Conservation (phyloP, 495 filamentous ascomycete genomes). For the Paragyromitra xinjiangensis region DNA sequence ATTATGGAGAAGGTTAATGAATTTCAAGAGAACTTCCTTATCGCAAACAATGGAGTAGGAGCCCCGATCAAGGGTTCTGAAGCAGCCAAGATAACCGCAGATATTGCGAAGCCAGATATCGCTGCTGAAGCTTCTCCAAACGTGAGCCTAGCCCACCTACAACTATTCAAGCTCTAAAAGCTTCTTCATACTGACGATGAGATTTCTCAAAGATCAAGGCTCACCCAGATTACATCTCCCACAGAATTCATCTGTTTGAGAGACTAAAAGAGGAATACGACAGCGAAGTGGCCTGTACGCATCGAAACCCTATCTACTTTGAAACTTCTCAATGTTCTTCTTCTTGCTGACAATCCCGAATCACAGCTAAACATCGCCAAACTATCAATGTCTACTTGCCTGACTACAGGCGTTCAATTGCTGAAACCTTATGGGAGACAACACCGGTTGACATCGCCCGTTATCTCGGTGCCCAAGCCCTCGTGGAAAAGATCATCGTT, state of each 20-base stretch:
- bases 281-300: constrained; percentile 67
- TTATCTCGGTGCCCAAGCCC: constrained; percentile 68
- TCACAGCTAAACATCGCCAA: constrained; percentile 65
- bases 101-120: constrained; percentile 55
- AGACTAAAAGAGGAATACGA: constrained; percentile 81
- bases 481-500: constrained; percentile 78
- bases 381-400: constrained; percentile 71
- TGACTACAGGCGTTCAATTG: constrained; percentile 68
- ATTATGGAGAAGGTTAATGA: constrained; percentile 10
- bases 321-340: background rate
- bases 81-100: constrained; percentile 58
- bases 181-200: background rate
- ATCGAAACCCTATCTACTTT: constrained; percentile 6
- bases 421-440: constrained; percentile 74
- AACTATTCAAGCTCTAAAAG: background rate
- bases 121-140: constrained; percentile 59
- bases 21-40: background rate
- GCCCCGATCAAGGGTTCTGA: background rate
- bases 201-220: constrained; percentile 63
- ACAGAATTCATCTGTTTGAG: constrained; percentile 85
- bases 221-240: constrained; percentile 75
- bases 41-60: background rate
- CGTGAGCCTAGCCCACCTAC: constrained; percentile 19
- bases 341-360: background rate
- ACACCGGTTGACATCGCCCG: constrained; percentile 72